phyloP scores from a whole-genome alignment of 2,329 filamentous ascomycete species.

The Neofusicoccum parvum region DNA sequence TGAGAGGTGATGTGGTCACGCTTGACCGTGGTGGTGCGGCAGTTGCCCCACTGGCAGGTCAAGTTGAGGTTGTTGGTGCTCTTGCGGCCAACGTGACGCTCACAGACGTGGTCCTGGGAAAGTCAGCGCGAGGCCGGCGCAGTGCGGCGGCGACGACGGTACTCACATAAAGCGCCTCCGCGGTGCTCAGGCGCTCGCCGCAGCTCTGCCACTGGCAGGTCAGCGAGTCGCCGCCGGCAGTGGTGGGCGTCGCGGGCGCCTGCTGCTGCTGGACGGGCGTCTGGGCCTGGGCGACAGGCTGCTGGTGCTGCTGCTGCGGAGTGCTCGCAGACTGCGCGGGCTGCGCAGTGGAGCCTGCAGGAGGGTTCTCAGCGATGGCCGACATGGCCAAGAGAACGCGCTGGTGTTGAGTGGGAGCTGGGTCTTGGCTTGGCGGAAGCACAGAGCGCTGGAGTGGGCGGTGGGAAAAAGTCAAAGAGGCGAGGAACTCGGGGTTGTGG shows the following conservation, averaged over 20 bases:
- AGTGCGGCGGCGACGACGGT: not conserved
- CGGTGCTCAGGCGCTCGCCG: conserved; percentile 59
- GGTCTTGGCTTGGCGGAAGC: conserved; percentile 23
- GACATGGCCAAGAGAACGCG: conserved; percentile 22
- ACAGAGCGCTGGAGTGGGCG: conserved; percentile 3
- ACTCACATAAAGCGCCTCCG: conserved; percentile 64
- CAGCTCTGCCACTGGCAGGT: conserved; percentile 66
- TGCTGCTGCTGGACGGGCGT: conserved; percentile 4
- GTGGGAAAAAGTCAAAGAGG: not conserved
- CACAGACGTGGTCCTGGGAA: conserved; percentile 89
- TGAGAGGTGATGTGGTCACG: conserved; percentile 99
- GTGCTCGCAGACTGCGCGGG: conserved; percentile 10
- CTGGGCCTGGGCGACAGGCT: conserved; percentile 4
- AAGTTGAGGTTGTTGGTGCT: conserved; percentile 98
- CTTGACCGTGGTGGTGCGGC: conserved; percentile 95
- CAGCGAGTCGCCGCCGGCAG: conserved; percentile 46
- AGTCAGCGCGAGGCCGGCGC: conserved; percentile 25
- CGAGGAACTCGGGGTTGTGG: not conserved
- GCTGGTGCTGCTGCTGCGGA: conserved; percentile 17
- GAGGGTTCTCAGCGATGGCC: conserved; percentile 20
- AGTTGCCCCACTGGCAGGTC: conserved; percentile 96
- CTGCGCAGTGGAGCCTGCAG: not conserved
- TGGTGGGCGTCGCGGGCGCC: conserved; percentile 24
- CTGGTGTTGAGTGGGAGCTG: conserved; percentile 12
- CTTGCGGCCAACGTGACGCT: conserved; percentile 97